A percentile compares a stretch with the other conserved stretches of the same genome.
phyloP scores from a whole-genome alignment of 768 basidiomycete species.

The Lentinula sp. region DNA sequence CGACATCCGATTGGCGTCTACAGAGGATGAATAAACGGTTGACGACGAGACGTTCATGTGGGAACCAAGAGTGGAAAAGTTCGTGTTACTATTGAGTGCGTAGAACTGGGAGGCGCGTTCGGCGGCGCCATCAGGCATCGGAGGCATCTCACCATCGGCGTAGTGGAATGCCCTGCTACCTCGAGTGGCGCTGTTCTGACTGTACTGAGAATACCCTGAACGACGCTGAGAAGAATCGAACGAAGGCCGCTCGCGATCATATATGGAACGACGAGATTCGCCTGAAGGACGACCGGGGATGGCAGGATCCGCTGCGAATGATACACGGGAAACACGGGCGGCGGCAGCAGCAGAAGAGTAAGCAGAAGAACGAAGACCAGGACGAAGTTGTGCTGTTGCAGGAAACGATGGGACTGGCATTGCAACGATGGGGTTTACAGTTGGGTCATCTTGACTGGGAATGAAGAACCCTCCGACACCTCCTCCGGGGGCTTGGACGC shows the following conservation, averaged over 20 bases:
- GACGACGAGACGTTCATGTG: background rate
- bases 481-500: constrained; percentile 22
- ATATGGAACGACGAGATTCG: constrained; percentile 27
- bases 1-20: background rate
- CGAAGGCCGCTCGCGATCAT: constrained; percentile 14
- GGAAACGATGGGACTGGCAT: background rate
- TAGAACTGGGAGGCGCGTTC: constrained; percentile 1
- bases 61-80: background rate
- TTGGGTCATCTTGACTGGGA: background rate
- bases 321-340: constrained; percentile 53
- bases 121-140: constrained; percentile 6
- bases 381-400: background rate
- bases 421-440: background rate
- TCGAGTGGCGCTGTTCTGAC: constrained; percentile 31
- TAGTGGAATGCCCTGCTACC: constrained; percentile 8
- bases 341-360: constrained; percentile 17
- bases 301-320: constrained; percentile 57
- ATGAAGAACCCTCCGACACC: constrained; percentile 6
- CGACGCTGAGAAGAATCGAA: constrained; percentile 1
- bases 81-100: background rate
- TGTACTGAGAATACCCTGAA: constrained; percentile 15
- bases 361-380: constrained; percentile 24
- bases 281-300: constrained; percentile 32
- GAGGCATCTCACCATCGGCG: constrained; percentile 3
- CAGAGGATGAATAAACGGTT: background rate